These are phyloP conservation scores for Geoglossum glabrum DNA, from an alignment of 495 filamentous ascomycete species.

Conservation along the genomic window DNA sequence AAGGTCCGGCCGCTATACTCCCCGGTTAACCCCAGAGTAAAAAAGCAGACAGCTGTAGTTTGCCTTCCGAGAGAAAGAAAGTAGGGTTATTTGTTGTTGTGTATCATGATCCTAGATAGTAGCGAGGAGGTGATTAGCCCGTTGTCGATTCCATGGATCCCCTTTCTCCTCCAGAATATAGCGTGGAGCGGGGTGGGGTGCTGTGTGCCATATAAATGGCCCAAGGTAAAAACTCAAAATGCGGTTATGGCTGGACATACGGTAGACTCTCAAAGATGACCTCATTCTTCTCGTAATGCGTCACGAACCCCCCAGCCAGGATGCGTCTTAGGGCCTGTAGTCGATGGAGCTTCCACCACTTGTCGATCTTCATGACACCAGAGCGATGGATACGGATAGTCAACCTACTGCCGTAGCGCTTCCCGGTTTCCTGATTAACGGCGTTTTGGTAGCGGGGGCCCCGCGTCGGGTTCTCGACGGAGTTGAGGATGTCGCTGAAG, in stretches of 20 bases:
- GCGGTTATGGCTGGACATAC: slow-evolving; percentile 1
- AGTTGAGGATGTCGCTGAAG: slow-evolving; percentile 68
- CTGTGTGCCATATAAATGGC: no score
- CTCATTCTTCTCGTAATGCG: slow-evolving; percentile 65
- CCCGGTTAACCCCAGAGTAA: no score
- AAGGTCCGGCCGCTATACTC: no score
- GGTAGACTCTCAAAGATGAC: slow-evolving; percentile 61
- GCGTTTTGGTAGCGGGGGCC: slow-evolving; percentile 55
- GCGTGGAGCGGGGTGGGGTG: not conserved
- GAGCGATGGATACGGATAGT: slow-evolving; percentile 53
- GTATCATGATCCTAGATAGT: slow-evolving; percentile 1
- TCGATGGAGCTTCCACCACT: slow-evolving; percentile 75
- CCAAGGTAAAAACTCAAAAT: not conserved
- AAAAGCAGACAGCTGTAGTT: no score
- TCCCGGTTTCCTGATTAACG: slow-evolving; percentile 48
- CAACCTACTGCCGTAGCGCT: slow-evolving; percentile 57
- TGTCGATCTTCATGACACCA: slow-evolving; percentile 60
- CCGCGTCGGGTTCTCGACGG: slow-evolving; percentile 54
- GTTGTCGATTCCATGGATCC: no score
- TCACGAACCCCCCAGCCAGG: slow-evolving; percentile 58
- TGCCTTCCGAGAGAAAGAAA: no score
- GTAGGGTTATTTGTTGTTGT: not conserved
- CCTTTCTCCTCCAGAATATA: not conserved
- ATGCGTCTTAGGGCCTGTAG: slow-evolving; percentile 56
- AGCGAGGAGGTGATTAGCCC: no score